Conservation (phyloP, 2,329 filamentous ascomycete genomes). For the Aspergillus fumigatiaffinis region DNA sequence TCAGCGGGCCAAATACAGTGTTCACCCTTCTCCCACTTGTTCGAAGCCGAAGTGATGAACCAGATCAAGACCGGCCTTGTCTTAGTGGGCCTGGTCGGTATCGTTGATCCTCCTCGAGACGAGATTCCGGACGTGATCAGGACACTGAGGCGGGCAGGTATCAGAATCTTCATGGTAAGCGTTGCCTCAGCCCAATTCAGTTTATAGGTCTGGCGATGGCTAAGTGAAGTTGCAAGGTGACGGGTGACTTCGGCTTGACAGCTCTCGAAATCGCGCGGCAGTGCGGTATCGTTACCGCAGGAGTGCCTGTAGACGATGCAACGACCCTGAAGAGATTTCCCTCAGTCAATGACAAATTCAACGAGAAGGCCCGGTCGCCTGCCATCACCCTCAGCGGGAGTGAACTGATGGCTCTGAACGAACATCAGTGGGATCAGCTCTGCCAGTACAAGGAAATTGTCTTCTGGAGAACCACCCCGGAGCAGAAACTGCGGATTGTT, state of each 20-base stretch:
- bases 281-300: constrained; percentile 62
- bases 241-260: constrained; percentile 72
- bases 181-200: constrained; percentile 1
- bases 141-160: constrained; percentile 65
- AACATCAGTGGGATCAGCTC: constrained; percentile 65
- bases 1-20: constrained; percentile 37
- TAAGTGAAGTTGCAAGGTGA: constrained; percentile 47
- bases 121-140: constrained; percentile 57
- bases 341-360: background rate
- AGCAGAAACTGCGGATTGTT: constrained; percentile 78
- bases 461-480: constrained; percentile 71
- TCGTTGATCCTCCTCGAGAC: constrained; percentile 57
- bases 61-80: constrained; percentile 49
- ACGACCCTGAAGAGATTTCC: constrained; percentile 46
- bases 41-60: constrained; percentile 56
- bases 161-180: constrained; percentile 70
- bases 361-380: constrained; percentile 19
- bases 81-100: constrained; percentile 55
- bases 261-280: constrained; percentile 69
- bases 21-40: constrained; percentile 45
- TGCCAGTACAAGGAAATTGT: constrained; percentile 67
- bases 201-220: background rate
- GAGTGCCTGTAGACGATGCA: constrained; percentile 50
- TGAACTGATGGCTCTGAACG: constrained; percentile 62
- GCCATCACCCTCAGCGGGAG: constrained; percentile 63